Evolutionary conservation across 352 stramenopile species (phyloP), one percentile per base, ranked within the genome.

Genomic region (Aphanomyces euteiches): DNA sequence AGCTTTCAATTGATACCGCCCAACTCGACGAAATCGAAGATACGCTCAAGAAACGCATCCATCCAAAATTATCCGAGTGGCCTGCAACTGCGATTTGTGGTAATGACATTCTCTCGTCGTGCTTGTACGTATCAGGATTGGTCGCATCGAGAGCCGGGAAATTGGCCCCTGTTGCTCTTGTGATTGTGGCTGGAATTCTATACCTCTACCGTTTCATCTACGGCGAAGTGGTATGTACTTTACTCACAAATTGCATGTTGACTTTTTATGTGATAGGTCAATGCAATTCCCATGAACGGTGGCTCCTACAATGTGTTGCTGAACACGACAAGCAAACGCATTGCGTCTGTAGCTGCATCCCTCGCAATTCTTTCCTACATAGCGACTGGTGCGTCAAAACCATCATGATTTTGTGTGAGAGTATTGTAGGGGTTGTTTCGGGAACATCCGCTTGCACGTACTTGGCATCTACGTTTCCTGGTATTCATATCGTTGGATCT

Each of bases 331-430:
- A 95, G 82, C 34, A 98, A 98, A 78, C 84, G 89, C 63, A 78
- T 98, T 47, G 95, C 95, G 43, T 96, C 91, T 6, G 89, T 98
- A 50, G 95, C 95, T 10, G 95, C 95, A 37, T 95, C 90, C 21
- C 90, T 98, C 57, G 91, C 90, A 34, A 96, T 98, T 72, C 90
- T 98, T 67, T 97, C 90, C 43, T 98, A 98, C 83, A 97, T 98
- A 73, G 93, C 95, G n/a, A 98, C 95, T 19, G 93, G 54, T 61
- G n/a, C 28, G 54, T 40, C 7, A n/a, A 45, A 10, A 37, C 19
- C 7, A 3, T 61, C 50, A 58, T 58, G n/a, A 8, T 58, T 19
- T 34, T 58, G 13, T 53, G 13, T 53, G 13, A 58, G 8, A 58
- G 19, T 19, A 21, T 7, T 6, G 19, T 17, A 61, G 54, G 90